Conservation (phyloP, 805 yeast species). For the Hanseniaspora pseudoguilliermondii region DNA sequence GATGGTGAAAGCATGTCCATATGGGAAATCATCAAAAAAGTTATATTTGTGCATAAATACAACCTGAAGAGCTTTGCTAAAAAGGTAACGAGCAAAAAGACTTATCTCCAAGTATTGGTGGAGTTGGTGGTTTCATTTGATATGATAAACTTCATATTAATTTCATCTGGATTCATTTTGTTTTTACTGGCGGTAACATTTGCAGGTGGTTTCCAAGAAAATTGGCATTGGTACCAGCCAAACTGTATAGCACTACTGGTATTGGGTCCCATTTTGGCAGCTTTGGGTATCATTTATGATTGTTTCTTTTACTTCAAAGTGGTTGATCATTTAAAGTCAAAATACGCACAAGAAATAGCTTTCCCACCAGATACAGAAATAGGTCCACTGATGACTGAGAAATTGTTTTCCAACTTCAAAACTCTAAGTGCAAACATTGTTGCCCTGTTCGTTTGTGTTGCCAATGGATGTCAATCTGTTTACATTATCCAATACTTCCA, state of each 20-base stretch:
- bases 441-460: constrained; percentile 17
- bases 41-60: constrained; percentile 1
- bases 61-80: background rate
- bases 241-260: background rate
- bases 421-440: constrained; percentile 17
- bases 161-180: constrained; percentile 19
- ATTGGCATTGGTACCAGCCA: constrained; percentile 8
- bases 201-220: constrained; percentile 7
- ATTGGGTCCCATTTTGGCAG: background rate
- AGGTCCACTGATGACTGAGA: constrained; percentile 19
- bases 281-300: constrained; percentile 1
- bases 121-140: constrained; percentile 18
- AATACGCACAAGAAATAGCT: background rate
- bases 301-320: constrained; percentile 5
- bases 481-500: constrained; percentile 23
- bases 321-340: constrained; percentile 3
- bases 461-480: constrained; percentile 19
- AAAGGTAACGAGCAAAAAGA: background rate
- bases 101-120: background rate
- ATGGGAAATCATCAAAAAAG: background rate
- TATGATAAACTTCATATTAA: constrained; percentile 19
- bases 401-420: constrained; percentile 14
- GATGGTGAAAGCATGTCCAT: constrained; percentile 6
- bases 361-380: background rate
- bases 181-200: constrained; percentile 20